A percentile compares a stretch with the other conserved stretches of the same genome.
Evolutionary conservation across 225 moss, liverwort and hornwort species (phyloP).

Genomic region (Ulota crispa): DNA sequence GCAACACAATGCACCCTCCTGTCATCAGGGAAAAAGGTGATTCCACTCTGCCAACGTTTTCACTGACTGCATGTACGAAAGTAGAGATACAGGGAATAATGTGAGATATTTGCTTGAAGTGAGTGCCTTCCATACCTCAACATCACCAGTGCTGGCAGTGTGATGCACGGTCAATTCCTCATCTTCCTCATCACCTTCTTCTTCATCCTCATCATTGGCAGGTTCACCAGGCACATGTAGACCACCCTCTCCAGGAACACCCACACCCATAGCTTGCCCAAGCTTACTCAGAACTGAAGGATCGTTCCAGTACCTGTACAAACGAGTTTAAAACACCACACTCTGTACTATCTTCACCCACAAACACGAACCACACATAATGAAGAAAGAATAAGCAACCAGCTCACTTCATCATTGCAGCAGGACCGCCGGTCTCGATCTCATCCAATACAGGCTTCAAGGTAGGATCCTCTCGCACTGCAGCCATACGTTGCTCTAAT

Average conservation of each 20-base stretch:
- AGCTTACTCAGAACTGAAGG: slow-evolving; percentile 88
- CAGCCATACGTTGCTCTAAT: slow-evolving; percentile 91
- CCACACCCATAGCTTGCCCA: slow-evolving; percentile 97
- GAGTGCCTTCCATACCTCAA: slow-evolving; percentile 54
- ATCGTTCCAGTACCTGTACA: slow-evolving; percentile 92
- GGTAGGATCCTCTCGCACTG: slow-evolving; percentile 91
- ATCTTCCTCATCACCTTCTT: slow-evolving; percentile 87
- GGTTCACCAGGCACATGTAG: slow-evolving; percentile 51
- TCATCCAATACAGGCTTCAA: slow-evolving; percentile 97
- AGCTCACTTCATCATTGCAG: slow-evolving; percentile 99
- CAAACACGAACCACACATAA: background rate
- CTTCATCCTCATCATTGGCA: slow-evolving; percentile 69
- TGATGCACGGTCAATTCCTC: slow-evolving; percentile 89
- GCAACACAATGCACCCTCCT: background rate
- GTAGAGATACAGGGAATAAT: background rate
- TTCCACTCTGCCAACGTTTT: background rate
- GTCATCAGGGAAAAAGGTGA: slow-evolving; percentile 4
- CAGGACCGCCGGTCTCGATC: slow-evolving; percentile 92
- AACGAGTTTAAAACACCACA: background rate
- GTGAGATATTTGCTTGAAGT: background rate
- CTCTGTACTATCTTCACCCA: background rate
- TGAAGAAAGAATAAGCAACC: background rate
- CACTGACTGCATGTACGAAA: background rate
- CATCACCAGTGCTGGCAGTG: slow-evolving; percentile 94
- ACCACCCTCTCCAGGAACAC: slow-evolving; percentile 75